Conservation (phyloP, 257 asterid species). For the Solanum tacnaense region DNA sequence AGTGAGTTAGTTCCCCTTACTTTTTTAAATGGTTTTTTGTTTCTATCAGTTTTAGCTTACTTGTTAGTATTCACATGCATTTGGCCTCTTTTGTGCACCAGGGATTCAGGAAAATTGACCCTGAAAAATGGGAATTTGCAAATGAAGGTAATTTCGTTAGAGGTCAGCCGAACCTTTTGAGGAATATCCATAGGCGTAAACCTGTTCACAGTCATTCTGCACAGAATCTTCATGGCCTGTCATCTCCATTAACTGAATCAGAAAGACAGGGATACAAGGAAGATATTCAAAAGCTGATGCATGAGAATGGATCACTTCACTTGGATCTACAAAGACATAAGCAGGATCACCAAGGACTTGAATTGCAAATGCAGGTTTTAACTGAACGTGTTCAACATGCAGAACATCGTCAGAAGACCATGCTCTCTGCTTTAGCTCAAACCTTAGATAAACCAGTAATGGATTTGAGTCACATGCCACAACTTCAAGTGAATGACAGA, state of each 20-base stretch:
- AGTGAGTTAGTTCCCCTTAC: constrained; percentile 6
- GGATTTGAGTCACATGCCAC: constrained; percentile 26
- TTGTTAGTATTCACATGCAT: not conserved
- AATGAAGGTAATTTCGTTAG: constrained; percentile 60
- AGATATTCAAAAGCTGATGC: constrained; percentile 49
- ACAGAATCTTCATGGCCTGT: constrained; percentile 24
- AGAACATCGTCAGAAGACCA: constrained; percentile 31
- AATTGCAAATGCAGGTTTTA: constrained; percentile 27
- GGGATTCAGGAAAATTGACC: constrained; percentile 91
- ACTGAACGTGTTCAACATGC: constrained; percentile 33
- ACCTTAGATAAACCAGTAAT: constrained; percentile 30
- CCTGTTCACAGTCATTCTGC: constrained; percentile 91
- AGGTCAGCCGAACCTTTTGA: constrained; percentile 67
- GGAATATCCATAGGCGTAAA: constrained; percentile 77
- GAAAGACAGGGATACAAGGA: constrained; percentile 62
- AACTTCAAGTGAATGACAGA: constrained; percentile 32
- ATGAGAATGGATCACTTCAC: constrained; percentile 42
- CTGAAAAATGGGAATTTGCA: constrained; percentile 91
- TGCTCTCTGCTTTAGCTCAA: constrained; percentile 48
- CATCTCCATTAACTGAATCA: constrained; percentile 39
- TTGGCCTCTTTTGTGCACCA: constrained; percentile 12
- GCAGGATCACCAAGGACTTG: constrained; percentile 44
- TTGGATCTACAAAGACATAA: constrained; percentile 40
- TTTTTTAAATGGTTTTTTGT: not conserved
- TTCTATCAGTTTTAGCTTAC: not conserved